These are phyloP conservation scores for Microascus cirrosus DNA, from an alignment of 2,329 filamentous ascomycete genomes.

Conservation along the genomic window DNA sequence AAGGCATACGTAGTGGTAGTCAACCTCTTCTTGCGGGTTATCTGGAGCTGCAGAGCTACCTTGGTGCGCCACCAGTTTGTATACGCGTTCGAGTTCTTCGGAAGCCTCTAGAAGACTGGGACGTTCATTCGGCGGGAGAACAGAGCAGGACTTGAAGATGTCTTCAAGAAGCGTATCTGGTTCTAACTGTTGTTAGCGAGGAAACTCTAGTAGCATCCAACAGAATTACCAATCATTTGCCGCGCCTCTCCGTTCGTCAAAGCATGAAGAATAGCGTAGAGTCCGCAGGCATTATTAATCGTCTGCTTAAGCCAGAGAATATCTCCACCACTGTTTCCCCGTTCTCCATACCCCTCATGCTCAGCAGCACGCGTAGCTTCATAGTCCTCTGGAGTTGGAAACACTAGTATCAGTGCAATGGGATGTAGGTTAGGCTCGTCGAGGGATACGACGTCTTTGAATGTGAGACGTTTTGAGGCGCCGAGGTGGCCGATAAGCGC, in stretches of 20 bases:
- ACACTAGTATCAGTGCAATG: slow-evolving; percentile 69
- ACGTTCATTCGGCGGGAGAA: slow-evolving; percentile 23
- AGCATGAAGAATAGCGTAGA: slow-evolving; percentile 67
- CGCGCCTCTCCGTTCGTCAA: slow-evolving; percentile 57
- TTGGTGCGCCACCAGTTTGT: slow-evolving; percentile 54
- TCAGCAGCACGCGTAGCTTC: slow-evolving; percentile 17
- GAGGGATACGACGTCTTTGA: slow-evolving; percentile 75
- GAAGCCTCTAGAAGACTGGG: slow-evolving; percentile 64
- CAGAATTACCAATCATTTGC: slow-evolving; percentile 28
- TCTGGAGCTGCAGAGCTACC: slow-evolving; percentile 58
- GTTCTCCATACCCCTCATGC: slow-evolving; percentile 13
- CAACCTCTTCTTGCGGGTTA: slow-evolving; percentile 44
- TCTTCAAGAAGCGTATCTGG: not conserved
- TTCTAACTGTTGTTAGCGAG: not conserved
- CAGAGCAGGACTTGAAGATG: not conserved
- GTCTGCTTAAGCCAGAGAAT: slow-evolving; percentile 80
- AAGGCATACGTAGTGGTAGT: slow-evolving; percentile 74
- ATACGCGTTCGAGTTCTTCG: slow-evolving; percentile 58
- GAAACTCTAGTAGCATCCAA: not conserved
- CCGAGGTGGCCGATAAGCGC: slow-evolving; percentile 61
- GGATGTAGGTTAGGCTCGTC: slow-evolving; percentile 72
- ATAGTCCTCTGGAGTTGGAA: slow-evolving; percentile 47
- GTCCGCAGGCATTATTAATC: slow-evolving; percentile 71
- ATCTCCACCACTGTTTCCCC: slow-evolving; percentile 38
- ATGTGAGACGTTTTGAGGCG: slow-evolving; percentile 54